These are phyloP conservation scores for Globisporangium viniferum DNA, from an alignment of 352 stramenopile genomes.

Conservation along the genomic window DNA sequence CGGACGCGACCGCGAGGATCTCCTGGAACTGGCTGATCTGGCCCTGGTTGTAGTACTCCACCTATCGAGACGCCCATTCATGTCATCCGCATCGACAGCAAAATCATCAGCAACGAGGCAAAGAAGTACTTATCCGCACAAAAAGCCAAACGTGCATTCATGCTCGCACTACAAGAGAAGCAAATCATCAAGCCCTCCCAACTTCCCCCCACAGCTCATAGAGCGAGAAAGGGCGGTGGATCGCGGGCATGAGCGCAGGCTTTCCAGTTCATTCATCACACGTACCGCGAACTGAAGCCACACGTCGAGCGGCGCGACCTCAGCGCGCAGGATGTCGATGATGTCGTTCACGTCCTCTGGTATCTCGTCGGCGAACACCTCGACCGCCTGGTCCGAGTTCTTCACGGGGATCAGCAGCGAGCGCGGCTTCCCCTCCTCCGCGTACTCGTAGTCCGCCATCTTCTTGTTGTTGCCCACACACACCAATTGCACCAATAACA, in stretches of 20 bases:
- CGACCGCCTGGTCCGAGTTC: constrained; percentile 87
- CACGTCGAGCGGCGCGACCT: constrained; percentile 88
- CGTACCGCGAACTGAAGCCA: constrained; percentile 90
- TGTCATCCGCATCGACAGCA: background rate
- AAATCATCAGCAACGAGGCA: background rate
- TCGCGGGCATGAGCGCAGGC: background rate
- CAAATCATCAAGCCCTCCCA: background rate
- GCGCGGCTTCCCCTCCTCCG: constrained; percentile 36
- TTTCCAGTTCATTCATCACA: background rate
- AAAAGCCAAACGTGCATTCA: background rate
- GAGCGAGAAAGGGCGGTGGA: background rate
- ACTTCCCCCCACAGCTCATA: no score
- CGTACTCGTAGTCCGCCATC: constrained; percentile 20
- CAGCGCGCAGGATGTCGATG: constrained; percentile 88
- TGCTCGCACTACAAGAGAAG: background rate
- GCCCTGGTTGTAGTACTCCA: constrained; percentile 89
- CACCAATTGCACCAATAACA: constrained; percentile 8
- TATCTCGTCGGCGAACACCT: constrained; percentile 89
- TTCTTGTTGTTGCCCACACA: constrained; percentile 18
- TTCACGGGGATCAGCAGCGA: constrained; percentile 90
- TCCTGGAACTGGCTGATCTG: constrained; percentile 79
- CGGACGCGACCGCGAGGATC: constrained; percentile 77
- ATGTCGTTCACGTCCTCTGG: constrained; percentile 90
- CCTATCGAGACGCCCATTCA: constrained; percentile 26
- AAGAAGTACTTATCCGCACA: background rate